Conservation (phyloP, 2,329 filamentous ascomycete species). For the Fusarium tjaetaba region DNA sequence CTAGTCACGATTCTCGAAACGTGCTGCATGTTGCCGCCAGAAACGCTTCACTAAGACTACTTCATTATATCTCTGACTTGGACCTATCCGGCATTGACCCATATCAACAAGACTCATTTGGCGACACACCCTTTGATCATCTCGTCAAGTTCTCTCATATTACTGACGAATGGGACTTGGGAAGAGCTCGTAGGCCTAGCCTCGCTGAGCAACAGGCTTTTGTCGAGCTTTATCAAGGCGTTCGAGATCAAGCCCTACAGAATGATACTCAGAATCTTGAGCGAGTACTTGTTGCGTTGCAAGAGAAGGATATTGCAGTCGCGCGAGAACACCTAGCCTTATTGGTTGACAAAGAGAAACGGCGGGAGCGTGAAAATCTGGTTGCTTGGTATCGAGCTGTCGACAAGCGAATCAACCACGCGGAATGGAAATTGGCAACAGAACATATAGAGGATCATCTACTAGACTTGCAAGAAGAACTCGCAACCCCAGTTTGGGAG, state of each 20-base stretch:
- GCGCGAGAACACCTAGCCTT: background rate
- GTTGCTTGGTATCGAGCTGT: slow-evolving; percentile 22
- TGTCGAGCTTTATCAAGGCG: slow-evolving; percentile 5
- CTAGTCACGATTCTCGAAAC: rapidly evolving
- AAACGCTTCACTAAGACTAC: rapidly evolving
- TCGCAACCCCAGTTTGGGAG: background rate
- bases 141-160: rapidly evolving
- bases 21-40: background rate
- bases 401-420: slow-evolving; percentile 2
- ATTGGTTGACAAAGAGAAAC: slow-evolving; percentile 1
- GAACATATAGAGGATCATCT: slow-evolving; percentile 13
- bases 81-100: background rate
- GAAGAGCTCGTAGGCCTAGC: rapidly evolving
- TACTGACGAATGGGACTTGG: rapidly evolving
- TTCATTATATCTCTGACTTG: background rate
- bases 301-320: rapidly evolving
- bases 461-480: slow-evolving; percentile 9
- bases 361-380: background rate
- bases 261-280: background rate
- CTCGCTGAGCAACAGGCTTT: background rate
- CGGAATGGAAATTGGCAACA: background rate
- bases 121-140: background rate
- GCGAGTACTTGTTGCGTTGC: background rate
- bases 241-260: slow-evolving; percentile 16
- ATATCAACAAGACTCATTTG: background rate